Conservation (phyloP, 352 stramenopile genomes). For the Plasmopara halstedii region DNA sequence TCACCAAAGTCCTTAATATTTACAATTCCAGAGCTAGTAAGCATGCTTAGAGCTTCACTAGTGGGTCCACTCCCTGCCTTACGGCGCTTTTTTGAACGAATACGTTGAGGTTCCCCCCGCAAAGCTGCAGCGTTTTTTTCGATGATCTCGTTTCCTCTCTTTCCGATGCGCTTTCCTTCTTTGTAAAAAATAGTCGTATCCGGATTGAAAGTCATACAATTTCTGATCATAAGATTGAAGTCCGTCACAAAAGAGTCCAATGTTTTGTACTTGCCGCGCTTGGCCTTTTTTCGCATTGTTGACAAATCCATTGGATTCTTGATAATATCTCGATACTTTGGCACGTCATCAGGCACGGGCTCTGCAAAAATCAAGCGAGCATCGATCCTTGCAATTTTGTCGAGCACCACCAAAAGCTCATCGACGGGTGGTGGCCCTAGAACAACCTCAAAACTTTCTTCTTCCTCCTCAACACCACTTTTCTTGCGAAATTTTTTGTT, state of each 20-base stretch:
- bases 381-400: conserved; percentile 78
- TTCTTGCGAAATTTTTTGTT: conserved; percentile 82
- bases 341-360: conserved; percentile 76
- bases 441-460: conserved; percentile 77
- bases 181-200: conserved; percentile 86
- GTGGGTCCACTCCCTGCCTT: conserved; percentile 41
- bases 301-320: conserved; percentile 83
- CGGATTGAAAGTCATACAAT: conserved; percentile 82
- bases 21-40: conserved; percentile 56
- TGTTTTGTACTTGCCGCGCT: conserved; percentile 76
- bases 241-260: conserved; percentile 70
- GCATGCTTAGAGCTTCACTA: conserved; percentile 59
- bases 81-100: conserved; percentile 68
- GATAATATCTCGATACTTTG: conserved; percentile 77
- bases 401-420: conserved; percentile 56
- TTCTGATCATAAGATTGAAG: conserved; percentile 83
- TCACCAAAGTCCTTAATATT: conserved; percentile 63
- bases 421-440: conserved; percentile 63
- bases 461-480: conserved; percentile 50
- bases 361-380: conserved; percentile 77
- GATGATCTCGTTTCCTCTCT: conserved; percentile 73
- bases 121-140: conserved; percentile 54
- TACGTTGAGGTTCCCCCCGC: conserved; percentile 64
- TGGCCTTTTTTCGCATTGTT: conserved; percentile 73
- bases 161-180: conserved; percentile 78